These are phyloP conservation scores for Syzygium aromaticum DNA, from an alignment of 345 rosid genomes.

Conservation along the genomic window DNA sequence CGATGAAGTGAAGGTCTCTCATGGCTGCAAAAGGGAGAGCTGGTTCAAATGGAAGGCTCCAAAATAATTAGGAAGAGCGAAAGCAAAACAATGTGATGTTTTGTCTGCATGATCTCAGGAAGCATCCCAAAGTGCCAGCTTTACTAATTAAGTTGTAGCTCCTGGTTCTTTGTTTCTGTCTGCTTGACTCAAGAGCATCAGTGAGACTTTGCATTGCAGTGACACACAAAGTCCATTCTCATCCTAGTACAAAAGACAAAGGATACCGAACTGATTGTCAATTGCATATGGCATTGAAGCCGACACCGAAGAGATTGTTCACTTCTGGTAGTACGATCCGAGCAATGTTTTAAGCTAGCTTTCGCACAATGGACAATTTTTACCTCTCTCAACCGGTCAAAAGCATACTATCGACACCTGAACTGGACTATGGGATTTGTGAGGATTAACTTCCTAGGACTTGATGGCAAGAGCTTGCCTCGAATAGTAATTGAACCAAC, in stretches of 20 bases:
- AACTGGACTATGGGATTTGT: not conserved
- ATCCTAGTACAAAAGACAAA: not conserved
- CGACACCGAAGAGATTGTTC: not conserved
- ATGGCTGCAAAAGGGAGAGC: not conserved
- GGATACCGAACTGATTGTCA: not conserved
- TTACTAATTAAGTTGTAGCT: not conserved
- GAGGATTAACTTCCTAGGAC: not conserved
- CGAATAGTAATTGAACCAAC: not conserved
- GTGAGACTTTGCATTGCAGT: not conserved
- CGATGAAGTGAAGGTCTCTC: not conserved
- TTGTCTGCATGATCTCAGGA: not conserved
- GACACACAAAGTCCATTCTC: not conserved
- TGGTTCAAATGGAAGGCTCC: not conserved
- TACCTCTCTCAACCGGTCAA: not conserved
- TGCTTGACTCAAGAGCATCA: not conserved
- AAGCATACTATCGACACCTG: not conserved
- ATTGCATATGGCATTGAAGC: not conserved
- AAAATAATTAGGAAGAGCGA: not conserved
- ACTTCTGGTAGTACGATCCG: not conserved
- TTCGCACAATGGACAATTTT: not conserved
- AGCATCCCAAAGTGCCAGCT: not conserved
- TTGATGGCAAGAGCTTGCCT: not conserved
- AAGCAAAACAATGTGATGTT: not conserved
- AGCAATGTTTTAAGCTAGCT: not conserved
- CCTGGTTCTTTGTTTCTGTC: not conserved